A percentile compares a stretch with the other conserved stretches of the same genome.
Evolutionary conservation across 1,139 yeast genomes (phyloP).

Genomic region (Debaryomyces robertsiae): DNA sequence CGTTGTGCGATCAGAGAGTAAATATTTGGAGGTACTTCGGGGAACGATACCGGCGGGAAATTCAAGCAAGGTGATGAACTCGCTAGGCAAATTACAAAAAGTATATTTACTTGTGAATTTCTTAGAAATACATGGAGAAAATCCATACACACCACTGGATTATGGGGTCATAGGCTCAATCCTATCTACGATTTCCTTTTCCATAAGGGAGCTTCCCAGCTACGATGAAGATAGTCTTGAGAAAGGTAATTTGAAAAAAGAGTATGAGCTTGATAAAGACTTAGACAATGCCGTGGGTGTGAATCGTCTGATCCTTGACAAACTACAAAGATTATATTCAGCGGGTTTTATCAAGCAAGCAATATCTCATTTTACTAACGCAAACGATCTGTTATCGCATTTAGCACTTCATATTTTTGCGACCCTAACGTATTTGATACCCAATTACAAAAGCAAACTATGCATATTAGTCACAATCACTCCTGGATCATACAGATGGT

Average conservation of each 20-base stretch:
- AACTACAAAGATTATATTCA: constrained; percentile 25
- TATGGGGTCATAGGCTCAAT: constrained; percentile 25
- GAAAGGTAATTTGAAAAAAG: constrained; percentile 9
- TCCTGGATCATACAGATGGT: constrained; percentile 36
- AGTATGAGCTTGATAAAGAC: background rate
- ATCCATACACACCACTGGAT: constrained; percentile 21
- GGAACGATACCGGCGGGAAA: background rate
- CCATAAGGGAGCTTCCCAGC: constrained; percentile 19
- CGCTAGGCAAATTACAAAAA: constrained; percentile 11
- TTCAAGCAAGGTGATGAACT: constrained; percentile 1
- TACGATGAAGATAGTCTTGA: constrained; percentile 16
- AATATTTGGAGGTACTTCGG: constrained; percentile 10
- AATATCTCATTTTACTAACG: constrained; percentile 21
- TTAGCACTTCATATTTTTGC: constrained; percentile 27
- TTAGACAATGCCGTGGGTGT: constrained; percentile 12
- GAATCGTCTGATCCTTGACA: constrained; percentile 9
- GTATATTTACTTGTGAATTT: constrained; percentile 23
- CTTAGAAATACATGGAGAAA: constrained; percentile 23
- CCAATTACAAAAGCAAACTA: constrained; percentile 32
- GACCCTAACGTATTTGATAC: constrained; percentile 33
- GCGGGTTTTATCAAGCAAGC: constrained; percentile 27
- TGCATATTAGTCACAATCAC: constrained; percentile 41
- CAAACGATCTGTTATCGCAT: constrained; percentile 13
- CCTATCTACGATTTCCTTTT: constrained; percentile 25
- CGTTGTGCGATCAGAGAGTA: background rate